Evolutionary conservation across 2,329 filamentous ascomycete genomes (phyloP), one percentile per base, ranked within the genome.

Genomic region (Paracoccidioides lutzii): DNA sequence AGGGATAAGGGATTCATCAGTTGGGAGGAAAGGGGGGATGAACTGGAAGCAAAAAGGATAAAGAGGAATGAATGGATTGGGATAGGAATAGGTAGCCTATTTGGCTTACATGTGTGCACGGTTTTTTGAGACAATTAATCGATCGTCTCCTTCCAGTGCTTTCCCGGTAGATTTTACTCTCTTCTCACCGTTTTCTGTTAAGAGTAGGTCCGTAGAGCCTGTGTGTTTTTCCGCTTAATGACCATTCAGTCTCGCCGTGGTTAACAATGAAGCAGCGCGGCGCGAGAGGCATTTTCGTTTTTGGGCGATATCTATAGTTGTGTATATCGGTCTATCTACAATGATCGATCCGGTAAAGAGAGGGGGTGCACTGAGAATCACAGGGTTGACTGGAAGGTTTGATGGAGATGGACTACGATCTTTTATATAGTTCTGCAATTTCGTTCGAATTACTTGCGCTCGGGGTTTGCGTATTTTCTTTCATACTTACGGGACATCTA

Each of bases 221-320:
- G 91, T 97, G 72, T 96, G 88, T 53, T 83, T 80, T 55, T n/a
- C 89, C 90, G 62, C 85, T 85, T 50, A 95, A 81, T 4, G 88
- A 94, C 90, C 90, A 97, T 75, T 95, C 89, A 3, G 90, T 97
- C 75, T 96, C 89, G 72, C 90, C 91, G 67, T 96, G 90, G 63
- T 90, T 88, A 68, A 90, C 75, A 62, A 93, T 81, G 75, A 91
- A 91, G 67, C 88, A 83, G 54, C 87, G 80, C 1, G 88, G 87
- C 2, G 84, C 82, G 2, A 69, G 59, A 72, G 75, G 71, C 60
- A 54, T 56, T 53, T 9, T 22, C 22, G 22, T 37, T 35, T 28
- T 5, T 40, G 33, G 10, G 22, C 8, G 5, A 5, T 4, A 48
- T 15, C 2, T 15, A 15, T 35, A 33, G 45, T 3, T 48, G 45